Evolutionary conservation across 768 basidiomycete species (phyloP).

Genomic region (Mycena polygramma): DNA sequence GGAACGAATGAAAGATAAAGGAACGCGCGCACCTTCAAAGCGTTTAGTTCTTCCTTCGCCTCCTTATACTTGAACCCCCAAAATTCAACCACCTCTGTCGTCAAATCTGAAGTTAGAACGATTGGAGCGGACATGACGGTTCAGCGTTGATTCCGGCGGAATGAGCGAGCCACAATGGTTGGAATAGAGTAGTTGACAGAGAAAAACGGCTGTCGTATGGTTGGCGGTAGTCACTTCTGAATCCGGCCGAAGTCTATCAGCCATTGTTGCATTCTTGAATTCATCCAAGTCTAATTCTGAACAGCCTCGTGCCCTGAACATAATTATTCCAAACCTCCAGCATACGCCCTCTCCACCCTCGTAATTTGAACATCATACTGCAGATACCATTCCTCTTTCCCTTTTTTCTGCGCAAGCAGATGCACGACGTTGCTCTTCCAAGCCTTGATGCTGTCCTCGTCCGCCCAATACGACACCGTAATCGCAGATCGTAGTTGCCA

Average conservation of each 20-base stretch:
- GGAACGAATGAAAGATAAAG: background rate
- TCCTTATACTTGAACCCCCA: conserved; percentile 30
- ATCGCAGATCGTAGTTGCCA: conserved; percentile 23
- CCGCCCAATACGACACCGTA: conserved; percentile 36
- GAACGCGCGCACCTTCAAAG: conserved; percentile 4
- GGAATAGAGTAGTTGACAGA: too few relatives aligned
- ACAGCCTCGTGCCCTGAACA: background rate
- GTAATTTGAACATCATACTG: conserved; percentile 28
- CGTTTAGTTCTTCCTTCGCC: conserved; percentile 16
- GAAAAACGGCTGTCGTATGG: too few relatives aligned
- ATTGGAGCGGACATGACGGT: conserved; percentile 18
- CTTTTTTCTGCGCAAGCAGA: conserved; percentile 33
- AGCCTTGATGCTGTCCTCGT: conserved; percentile 30
- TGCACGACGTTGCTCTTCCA: conserved; percentile 36
- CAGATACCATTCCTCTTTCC: conserved; percentile 33
- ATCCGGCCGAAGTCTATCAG: too few relatives aligned
- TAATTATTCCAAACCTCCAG: conserved; percentile 5
- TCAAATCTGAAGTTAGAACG: conserved; percentile 5
- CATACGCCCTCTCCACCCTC: conserved; percentile 32
- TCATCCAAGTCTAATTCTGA: conserved; percentile 18
- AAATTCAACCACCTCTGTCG: conserved; percentile 25
- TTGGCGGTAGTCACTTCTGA: too few relatives aligned
- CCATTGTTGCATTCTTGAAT: too few relatives aligned
- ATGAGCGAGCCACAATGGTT: too few relatives aligned
- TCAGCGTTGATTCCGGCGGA: background rate